These are phyloP conservation scores for Dichotomocladium elegans DNA, from an alignment of 371 early-diverging fungal species.

Conservation along the genomic window DNA sequence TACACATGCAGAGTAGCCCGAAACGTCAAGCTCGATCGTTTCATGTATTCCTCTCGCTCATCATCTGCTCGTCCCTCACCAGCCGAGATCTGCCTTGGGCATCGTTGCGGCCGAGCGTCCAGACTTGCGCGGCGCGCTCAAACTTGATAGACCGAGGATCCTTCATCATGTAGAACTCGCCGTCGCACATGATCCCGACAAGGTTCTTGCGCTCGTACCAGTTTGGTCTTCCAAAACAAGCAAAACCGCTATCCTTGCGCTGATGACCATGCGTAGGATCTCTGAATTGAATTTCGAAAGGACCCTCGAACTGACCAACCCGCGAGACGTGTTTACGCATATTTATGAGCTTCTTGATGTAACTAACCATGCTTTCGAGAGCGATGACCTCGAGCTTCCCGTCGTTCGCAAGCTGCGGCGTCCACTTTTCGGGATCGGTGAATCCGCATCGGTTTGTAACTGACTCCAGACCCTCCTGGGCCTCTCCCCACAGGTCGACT, in stretches of 20 bases:
- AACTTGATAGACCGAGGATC: neutral
- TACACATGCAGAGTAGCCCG: neutral
- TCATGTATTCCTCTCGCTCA: neutral
- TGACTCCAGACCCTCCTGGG: conserved; percentile 20
- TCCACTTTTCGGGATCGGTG: conserved; percentile 28
- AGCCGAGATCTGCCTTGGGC: neutral
- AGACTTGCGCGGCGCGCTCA: neutral
- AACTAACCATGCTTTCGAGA: conserved; percentile 27
- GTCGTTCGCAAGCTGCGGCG: conserved; percentile 34
- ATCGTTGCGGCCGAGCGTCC: conserved; percentile 3
- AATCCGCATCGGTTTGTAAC: conserved; percentile 19
- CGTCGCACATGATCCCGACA: conserved; percentile 22
- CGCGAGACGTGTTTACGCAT: conserved; percentile 29
- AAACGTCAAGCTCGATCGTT: neutral
- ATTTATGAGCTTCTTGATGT: conserved; percentile 35
- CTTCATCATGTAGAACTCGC: neutral
- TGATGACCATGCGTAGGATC: neutral
- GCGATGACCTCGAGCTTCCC: conserved; percentile 31
- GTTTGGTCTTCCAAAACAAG: conserved; percentile 6
- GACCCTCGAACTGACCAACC: conserved; percentile 29
- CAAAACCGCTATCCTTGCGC: neutral
- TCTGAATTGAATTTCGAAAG: conserved; percentile 2
- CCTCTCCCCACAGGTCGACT: conserved; percentile 42
- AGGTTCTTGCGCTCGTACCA: conserved; percentile 21
- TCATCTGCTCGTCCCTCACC: neutral